A percentile compares a stretch with the other conserved stretches of the same genome.
These are phyloP conservation scores for Ogataea chonburiensis DNA, from an alignment of 805 yeast genomes.

Conservation along the genomic window DNA sequence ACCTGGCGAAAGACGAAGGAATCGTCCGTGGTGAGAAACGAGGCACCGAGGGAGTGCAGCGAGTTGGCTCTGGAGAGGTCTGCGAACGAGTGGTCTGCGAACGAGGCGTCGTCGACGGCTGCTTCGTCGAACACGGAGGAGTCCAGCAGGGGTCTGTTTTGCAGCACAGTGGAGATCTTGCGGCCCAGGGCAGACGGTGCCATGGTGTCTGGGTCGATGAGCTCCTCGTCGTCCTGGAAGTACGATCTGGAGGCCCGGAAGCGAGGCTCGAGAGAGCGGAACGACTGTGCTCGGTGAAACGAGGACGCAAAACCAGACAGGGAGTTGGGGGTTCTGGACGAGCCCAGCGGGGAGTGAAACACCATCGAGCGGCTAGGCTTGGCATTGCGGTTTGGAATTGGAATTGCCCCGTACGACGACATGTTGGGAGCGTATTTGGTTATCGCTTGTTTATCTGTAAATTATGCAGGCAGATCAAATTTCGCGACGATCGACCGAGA, in stretches of 20 bases:
- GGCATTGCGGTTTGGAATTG: conserved; percentile 25
- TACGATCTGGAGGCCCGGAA: conserved; percentile 64
- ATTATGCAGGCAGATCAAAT: too few species aligned
- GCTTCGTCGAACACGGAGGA: conserved; percentile 35
- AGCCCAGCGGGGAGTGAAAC: conserved; percentile 48
- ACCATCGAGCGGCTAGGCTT: conserved; percentile 19
- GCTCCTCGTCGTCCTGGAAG: conserved; percentile 60
- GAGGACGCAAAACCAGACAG: conserved; percentile 79
- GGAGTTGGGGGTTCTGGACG: conserved; percentile 66
- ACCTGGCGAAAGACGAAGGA: conserved; percentile 43
- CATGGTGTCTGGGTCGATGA: conserved; percentile 65
- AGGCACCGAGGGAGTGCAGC: conserved; percentile 29
- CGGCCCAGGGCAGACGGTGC: conserved; percentile 66
- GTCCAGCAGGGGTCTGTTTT: conserved; percentile 22
- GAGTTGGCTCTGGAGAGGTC: conserved; percentile 27
- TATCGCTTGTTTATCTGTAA: too few species aligned
- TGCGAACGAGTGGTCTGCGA: conserved; percentile 35
- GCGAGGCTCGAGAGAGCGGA: conserved; percentile 51
- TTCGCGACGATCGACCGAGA: background rate
- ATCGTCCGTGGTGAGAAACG: conserved; percentile 27
- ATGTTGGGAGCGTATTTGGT: too few species aligned
- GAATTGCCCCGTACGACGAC: conserved; percentile 23
- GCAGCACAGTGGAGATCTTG: conserved; percentile 54
- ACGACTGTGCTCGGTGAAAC: conserved; percentile 73
- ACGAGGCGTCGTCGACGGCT: conserved; percentile 43